Base-by-base conservation (phyloP, 352 stramenopile genomes). In the Pythium brachiatum region DNA sequence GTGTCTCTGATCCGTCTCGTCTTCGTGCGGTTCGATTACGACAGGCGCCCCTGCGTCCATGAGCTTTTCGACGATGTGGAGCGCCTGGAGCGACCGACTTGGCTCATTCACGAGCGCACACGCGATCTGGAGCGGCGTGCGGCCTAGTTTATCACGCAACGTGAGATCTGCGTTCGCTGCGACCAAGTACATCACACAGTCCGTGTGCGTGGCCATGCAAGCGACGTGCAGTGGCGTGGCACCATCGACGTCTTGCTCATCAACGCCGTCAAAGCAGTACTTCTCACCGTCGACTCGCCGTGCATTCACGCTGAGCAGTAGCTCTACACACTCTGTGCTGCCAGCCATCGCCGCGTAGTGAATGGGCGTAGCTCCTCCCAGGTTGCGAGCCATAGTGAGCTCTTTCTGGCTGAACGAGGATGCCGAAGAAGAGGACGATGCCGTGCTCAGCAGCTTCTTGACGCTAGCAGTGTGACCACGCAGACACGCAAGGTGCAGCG, bases 161-260 rank as follows among this genome's bases (percentile, higher is more conserved):
- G 83, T 61, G 15, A 86, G 44, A 15, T 84, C 56, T 6, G 82
- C 81, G 50, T 76, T 84, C 0, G 80, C 82, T 15, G 79, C 81
- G 25, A 92, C 66, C 25, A 92, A 63, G 54, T 89, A 90, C 52
- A 86, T 48, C 16, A 77, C 74, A 27, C 76, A 89, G 53, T 86
- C 76, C 9, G 69, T 55, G 26, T 83, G 61, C 0, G 60, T 64
- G 7, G 64, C 41, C 25, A 44, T 44, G 53, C 79, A 88, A 0
- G 83, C 78, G 0, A 87, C 26, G 52, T 92, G 83, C 6, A 92
- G 63, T 13, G 83, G 80, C n/a, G 80, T 89, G 0, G 60, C 66
- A 18, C 74, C 77, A 20, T 88, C 79, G 26, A 74, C 58, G 48
- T 92, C 71, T 18, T 41, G 50, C 0, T 68, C 53, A n/a, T 73